Evolutionary conservation across 1,139 yeast genomes (phyloP).

Genomic region (Blastobotrys elegans): DNA sequence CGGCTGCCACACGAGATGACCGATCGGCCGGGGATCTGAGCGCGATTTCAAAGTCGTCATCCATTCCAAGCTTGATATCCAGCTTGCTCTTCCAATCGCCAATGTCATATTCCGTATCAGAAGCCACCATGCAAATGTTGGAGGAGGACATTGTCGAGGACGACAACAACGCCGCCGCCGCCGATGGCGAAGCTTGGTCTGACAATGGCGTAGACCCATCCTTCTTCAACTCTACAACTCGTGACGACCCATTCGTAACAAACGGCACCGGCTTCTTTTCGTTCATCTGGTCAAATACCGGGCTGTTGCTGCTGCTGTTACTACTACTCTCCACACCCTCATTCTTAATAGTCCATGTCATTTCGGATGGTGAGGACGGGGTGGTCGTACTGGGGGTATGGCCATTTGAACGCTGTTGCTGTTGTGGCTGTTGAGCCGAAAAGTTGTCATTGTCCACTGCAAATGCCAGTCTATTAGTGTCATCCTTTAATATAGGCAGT

Average conservation of each 20-base stretch:
- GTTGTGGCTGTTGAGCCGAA: not conserved
- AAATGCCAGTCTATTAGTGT: not conserved
- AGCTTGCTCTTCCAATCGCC: slow-evolving; percentile 13
- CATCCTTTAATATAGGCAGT: not conserved
- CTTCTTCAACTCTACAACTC: not conserved
- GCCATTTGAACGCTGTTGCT: too few relatives aligned
- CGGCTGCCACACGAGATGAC: not conserved
- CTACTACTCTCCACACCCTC: not conserved
- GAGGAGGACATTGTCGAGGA: not conserved
- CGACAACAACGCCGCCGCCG: not conserved
- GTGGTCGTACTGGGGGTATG: not conserved
- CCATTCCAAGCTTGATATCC: slow-evolving; percentile 12
- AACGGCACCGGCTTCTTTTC: slow-evolving; percentile 2
- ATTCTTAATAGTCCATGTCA: not conserved
- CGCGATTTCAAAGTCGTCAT: slow-evolving; percentile 13
- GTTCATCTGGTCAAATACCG: slow-evolving; percentile 6
- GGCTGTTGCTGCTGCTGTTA: not conserved
- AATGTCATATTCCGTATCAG: slow-evolving; percentile 3
- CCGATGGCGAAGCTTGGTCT: too few relatives aligned
- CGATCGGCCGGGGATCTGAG: slow-evolving; percentile 8
- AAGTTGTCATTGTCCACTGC: slow-evolving; percentile 8
- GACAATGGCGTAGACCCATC: too few relatives aligned
- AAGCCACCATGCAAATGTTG: too few relatives aligned
- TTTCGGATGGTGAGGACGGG: not conserved
- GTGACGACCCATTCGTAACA: not conserved